Evolutionary conservation across 1,284 basidiomycete species (phyloP), one percentile per base, ranked within the genome.

Genomic region (Ustilago crameri): DNA sequence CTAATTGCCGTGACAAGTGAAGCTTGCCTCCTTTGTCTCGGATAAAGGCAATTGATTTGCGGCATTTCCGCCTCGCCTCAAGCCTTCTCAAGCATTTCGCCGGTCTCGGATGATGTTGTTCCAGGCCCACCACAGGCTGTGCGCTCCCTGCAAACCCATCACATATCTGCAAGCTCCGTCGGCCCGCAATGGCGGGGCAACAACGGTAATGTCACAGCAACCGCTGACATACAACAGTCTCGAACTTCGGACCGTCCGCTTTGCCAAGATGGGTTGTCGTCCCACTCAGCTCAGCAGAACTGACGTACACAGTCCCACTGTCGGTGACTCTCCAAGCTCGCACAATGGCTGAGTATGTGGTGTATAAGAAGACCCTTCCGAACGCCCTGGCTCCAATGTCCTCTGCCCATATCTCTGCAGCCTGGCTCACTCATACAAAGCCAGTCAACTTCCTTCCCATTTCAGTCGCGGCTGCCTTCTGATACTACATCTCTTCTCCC

Each of bases 11-110:
- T 30, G 30, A 12, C 30, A 30, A 30, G 30, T 30, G 7, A 30
- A 30, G 30, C 30, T 30, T 7, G 7, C 5, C 30, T 30, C 7
- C 12, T 30, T 30, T 30, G 30, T 30, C 30, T 30, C 30, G 30
- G 30, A 30, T 30, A 30, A 30, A 30, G 30, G 30, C 12, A 40
- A 40, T 9, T 15, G n/a, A 40, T 40, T 9, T n/a, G 38, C 42
- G 42, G 44, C 26, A 46, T 17, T 32, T 30, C 44, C 24, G 44
- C 26, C 44, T 46, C 26, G 7, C 7, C 7, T 30, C 30, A 12
- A 12, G 12, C n/a, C n/a, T n/a, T n/a, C 51, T 54, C 43, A 54
- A 44, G 43, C 35, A 54, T 30, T 53, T 45, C 44, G 8, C 42
- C 52, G 26, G 24, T 46, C 43, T 20, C 17, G 3, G 17, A 40